These are phyloP conservation scores for Sphaerulina vaccinii DNA, from an alignment of 2,329 filamentous ascomycete genomes.

Conservation along the genomic window DNA sequence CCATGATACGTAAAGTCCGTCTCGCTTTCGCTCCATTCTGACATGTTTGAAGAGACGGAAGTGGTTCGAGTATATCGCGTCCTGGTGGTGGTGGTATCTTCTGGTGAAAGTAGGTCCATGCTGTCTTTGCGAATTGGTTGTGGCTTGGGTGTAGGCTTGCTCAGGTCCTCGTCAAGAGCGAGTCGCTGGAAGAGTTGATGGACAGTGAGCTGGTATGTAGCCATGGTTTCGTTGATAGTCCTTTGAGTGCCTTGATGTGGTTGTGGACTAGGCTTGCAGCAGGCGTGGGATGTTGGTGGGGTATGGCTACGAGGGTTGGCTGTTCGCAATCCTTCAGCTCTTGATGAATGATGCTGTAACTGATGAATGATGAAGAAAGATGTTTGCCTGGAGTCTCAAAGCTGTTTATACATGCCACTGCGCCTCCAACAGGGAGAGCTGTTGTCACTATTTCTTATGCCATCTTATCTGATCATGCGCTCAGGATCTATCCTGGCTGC, in stretches of 20 bases:
- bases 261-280: not conserved
- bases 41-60: not conserved
- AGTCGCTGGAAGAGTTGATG: conserved; percentile 25
- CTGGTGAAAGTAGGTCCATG: conserved; percentile 1
- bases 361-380: not conserved
- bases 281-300: conserved; percentile 3
- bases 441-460: conserved; percentile 15
- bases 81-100: not conserved
- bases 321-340: not conserved
- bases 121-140: conserved; percentile 8
- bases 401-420: conserved; percentile 10
- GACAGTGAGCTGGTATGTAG: conserved; percentile 26
- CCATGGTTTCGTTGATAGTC: too few relatives aligned
- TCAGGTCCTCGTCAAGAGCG: conserved; percentile 17
- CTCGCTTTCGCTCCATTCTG: not conserved
- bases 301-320: not conserved
- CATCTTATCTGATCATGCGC: conserved; percentile 23
- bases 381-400: not conserved
- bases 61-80: not conserved
- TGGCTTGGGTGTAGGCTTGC: not conserved
- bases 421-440: conserved; percentile 10
- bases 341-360: not conserved
- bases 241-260: not conserved
- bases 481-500: not conserved
- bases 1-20: not conserved